Percentiles rank a stretch among this genome's conserved stretches.
Evolutionary conservation across 78 protist genomes (phyloP).

Genomic region (Chrysochromulina parva): DNA sequence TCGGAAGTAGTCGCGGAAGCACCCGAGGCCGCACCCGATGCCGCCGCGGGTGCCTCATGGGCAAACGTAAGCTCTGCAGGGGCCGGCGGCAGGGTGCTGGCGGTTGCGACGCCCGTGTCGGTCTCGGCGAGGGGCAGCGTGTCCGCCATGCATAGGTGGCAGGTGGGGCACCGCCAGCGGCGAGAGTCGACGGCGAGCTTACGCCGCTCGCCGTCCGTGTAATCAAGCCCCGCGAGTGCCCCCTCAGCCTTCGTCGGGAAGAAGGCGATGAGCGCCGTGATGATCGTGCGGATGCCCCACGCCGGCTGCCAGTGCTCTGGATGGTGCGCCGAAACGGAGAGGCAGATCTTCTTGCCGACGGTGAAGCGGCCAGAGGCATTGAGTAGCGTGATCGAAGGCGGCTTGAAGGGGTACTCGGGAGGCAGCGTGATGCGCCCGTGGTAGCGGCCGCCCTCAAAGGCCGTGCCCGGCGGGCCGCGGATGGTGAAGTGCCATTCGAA

Average conservation of each 20-base stretch:
- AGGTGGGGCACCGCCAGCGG: not conserved
- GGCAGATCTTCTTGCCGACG: slow-evolving; percentile 8
- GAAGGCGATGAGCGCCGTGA: slow-evolving; percentile 27
- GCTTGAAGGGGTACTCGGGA: slow-evolving; percentile 14
- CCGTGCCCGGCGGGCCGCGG: not conserved
- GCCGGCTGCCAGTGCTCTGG: slow-evolving; percentile 35
- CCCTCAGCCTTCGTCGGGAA: not conserved
- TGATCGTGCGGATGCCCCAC: slow-evolving; percentile 25
- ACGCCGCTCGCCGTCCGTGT: slow-evolving; percentile 4
- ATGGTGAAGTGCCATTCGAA: slow-evolving; percentile 15
- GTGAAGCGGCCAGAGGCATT: slow-evolving; percentile 12
- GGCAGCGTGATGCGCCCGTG: slow-evolving; percentile 15
- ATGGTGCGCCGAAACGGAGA: slow-evolving; percentile 15
- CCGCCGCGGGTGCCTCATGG: too few relatives aligned
- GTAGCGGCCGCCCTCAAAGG: not conserved
- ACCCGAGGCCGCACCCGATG: too few relatives aligned
- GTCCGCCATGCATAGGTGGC: not conserved
- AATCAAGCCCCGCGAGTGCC: not conserved
- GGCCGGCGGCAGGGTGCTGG: too few relatives aligned
- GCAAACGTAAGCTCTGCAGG: too few relatives aligned
- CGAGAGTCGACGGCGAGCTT: not conserved
- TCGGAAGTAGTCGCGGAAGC: too few relatives aligned
- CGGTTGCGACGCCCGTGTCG: too few relatives aligned
- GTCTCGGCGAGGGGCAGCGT: not conserved
- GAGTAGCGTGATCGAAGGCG: slow-evolving; percentile 5